Evolutionary conservation across 2,329 filamentous ascomycete genomes (phyloP), one percentile per base, ranked within the genome.

Genomic region (Coleophoma eucalyptorum): DNA sequence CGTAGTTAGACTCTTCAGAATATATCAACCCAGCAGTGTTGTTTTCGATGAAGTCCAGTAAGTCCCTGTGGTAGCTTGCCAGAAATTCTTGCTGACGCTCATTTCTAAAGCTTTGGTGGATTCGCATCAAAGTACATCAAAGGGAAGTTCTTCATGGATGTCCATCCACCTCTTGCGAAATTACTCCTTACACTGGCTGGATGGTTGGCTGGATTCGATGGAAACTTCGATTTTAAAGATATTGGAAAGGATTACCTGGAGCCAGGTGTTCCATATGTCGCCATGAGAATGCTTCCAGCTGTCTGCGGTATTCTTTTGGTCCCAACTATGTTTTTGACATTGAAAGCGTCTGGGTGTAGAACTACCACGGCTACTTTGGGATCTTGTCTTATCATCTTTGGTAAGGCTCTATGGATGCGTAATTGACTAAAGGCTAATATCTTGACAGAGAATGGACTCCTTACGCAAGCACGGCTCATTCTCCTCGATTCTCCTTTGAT

Each of bases 51-150:
- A 99, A 76, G 94, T 99, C 69, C 94, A 99, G 91, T 96, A 83
- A 69, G 90, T 84, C 44, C n/a, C 52, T 26, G 26, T 8, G 26
- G 10, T 26, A 26, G 26, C 26, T 8, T 8, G 26, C 20, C 15
- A 34, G 8, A 50, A 41, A 38, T 46, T 51, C 26, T 53, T 50
- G 21, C 62, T 62, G 46, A 58, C 19, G 19, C 43, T 26, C 34
- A 38, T 50, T 31, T 51, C 45, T 21, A 56, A 58, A 96, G 91
- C 73, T 99, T 99, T 70, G 94, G 94, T 69, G 94, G 94, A 45
- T 99, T 99, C 68, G 94, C 94, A 58, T 90, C 89, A 62, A 99
- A 99, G 72, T 99, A 99, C 72, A 97, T 99, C 80, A 97, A 99
- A 78, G 94, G 94, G 65, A 87, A 81, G 69, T 99, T 99, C 81